Conservation (phyloP, 2,329 filamentous ascomycete genomes). For the Cladophialophora psammophila region DNA sequence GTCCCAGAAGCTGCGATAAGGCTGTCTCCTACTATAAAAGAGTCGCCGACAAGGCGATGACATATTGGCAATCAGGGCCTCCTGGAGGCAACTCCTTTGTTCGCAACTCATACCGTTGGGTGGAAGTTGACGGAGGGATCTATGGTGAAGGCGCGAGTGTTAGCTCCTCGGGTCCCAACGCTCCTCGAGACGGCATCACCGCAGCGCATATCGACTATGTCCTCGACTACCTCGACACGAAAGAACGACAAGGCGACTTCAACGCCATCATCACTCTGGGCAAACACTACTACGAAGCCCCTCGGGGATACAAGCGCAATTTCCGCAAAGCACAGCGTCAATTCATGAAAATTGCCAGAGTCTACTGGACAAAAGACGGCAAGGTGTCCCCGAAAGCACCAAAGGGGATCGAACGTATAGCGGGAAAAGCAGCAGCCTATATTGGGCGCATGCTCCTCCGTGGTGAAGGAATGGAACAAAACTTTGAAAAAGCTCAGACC, state of each 20-base stretch:
- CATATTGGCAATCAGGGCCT: constrained; percentile 86
- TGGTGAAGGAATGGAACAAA: constrained; percentile 82
- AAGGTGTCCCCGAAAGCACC: constrained; percentile 74
- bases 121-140: constrained; percentile 88
- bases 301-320: constrained; percentile 75
- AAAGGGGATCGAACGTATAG: constrained; percentile 75
- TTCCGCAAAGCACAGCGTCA: constrained; percentile 77
- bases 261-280: constrained; percentile 87
- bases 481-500: constrained; percentile 74
- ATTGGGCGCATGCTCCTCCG: constrained; percentile 89
- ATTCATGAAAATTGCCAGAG: constrained; percentile 78
- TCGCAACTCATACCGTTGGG: constrained; percentile 81
- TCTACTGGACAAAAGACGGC: constrained; percentile 84
- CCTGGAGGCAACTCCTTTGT: constrained; percentile 83
- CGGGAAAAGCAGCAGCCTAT: constrained; percentile 83
- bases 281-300: constrained; percentile 86
- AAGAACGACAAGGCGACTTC: constrained; percentile 87
- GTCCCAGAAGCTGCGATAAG: constrained; percentile 82
- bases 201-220: constrained; percentile 87
- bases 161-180: constrained; percentile 83
- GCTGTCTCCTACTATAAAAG: constrained; percentile 89
- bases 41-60: constrained; percentile 91
- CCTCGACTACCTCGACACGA: constrained; percentile 88
- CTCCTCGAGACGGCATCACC: constrained; percentile 70
- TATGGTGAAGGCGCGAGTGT: constrained; percentile 96